Evolutionary conservation across 768 basidiomycete species (phyloP).

Genomic region (Boletellus ananas): DNA sequence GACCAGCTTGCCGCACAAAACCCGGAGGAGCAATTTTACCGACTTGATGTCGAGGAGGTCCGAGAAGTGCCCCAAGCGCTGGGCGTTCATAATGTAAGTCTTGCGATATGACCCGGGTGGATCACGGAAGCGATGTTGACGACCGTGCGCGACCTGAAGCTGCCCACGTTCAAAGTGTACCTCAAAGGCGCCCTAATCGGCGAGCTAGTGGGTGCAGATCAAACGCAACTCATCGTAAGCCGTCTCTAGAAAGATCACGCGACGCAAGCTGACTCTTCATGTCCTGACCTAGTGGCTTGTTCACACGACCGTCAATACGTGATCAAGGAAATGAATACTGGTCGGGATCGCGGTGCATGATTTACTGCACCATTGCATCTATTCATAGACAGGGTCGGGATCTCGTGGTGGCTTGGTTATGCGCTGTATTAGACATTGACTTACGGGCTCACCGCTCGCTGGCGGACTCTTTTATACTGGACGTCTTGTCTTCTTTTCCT

Average conservation of each 20-base stretch:
- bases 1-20: slow-evolving; percentile 27
- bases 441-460: slow-evolving; percentile 8
- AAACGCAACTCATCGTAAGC: slow-evolving; percentile 21
- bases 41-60: slow-evolving; percentile 29
- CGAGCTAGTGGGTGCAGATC: slow-evolving; percentile 29
- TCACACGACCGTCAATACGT: slow-evolving; percentile 27
- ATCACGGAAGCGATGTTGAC: slow-evolving; percentile 16
- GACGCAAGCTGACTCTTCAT: slow-evolving; percentile 17
- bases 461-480: not conserved
- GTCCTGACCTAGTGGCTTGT: slow-evolving; percentile 24
- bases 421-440: slow-evolving; percentile 17
- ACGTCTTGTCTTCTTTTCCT: not conserved
- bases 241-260: slow-evolving; percentile 3
- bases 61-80: slow-evolving; percentile 24
- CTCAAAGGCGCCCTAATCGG: slow-evolving; percentile 29
- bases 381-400: slow-evolving; percentile 20
- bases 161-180: slow-evolving; percentile 30
- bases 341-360: slow-evolving; percentile 7
- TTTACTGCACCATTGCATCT: slow-evolving; percentile 6
- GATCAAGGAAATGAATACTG: slow-evolving; percentile 6
- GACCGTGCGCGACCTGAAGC: slow-evolving; percentile 10
- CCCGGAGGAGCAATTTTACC: slow-evolving; percentile 26
- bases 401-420: slow-evolving; percentile 9
- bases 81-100: slow-evolving; percentile 23
- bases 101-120: slow-evolving; percentile 1